Conservation (phyloP, 257 asterid genomes). For the Gentiana straminea region DNA sequence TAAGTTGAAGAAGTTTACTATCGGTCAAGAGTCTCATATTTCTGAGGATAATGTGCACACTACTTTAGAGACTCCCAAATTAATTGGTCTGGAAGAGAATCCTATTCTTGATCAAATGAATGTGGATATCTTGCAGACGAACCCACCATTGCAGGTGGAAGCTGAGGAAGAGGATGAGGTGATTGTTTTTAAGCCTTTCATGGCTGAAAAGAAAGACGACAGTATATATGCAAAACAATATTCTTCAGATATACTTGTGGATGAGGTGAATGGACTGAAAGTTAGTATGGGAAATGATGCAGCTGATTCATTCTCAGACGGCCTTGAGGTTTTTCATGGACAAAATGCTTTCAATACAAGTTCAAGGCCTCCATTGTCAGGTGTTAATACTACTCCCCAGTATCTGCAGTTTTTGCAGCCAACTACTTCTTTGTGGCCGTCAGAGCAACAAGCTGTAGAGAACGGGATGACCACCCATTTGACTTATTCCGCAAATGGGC, state of each 20-base stretch:
- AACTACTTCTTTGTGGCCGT: slow-evolving; percentile 37
- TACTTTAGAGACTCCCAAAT: slow-evolving; percentile 25
- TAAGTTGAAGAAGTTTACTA: slow-evolving; percentile 48
- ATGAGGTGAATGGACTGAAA: slow-evolving; percentile 19
- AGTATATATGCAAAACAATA: slow-evolving; percentile 25
- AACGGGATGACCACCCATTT: slow-evolving; percentile 46
- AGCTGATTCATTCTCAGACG: slow-evolving; percentile 27
- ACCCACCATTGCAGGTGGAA: slow-evolving; percentile 28
- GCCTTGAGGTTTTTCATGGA: slow-evolving; percentile 27
- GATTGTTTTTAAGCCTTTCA: slow-evolving; percentile 73
- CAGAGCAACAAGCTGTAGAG: slow-evolving; percentile 30
- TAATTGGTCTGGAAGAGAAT: slow-evolving; percentile 17
- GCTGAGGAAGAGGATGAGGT: slow-evolving; percentile 80
- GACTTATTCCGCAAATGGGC: slow-evolving; percentile 47
- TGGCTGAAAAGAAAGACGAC: slow-evolving; percentile 47
- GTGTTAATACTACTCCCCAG: slow-evolving; percentile 24
- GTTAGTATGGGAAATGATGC: slow-evolving; percentile 29
- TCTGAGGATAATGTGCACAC: slow-evolving; percentile 36
- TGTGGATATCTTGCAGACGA: slow-evolving; percentile 20
- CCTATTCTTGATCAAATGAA: slow-evolving; percentile 18
- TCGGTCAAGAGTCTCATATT: slow-evolving; percentile 56
- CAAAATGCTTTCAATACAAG: slow-evolving; percentile 30
- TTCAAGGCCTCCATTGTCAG: slow-evolving; percentile 21
- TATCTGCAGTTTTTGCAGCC: slow-evolving; percentile 23
- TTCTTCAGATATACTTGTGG: slow-evolving; percentile 6